Percentiles rank a stretch among this genome's conserved stretches.
Conservation (phyloP, 2,329 filamentous ascomycete species). For the Truncatella angustata region DNA sequence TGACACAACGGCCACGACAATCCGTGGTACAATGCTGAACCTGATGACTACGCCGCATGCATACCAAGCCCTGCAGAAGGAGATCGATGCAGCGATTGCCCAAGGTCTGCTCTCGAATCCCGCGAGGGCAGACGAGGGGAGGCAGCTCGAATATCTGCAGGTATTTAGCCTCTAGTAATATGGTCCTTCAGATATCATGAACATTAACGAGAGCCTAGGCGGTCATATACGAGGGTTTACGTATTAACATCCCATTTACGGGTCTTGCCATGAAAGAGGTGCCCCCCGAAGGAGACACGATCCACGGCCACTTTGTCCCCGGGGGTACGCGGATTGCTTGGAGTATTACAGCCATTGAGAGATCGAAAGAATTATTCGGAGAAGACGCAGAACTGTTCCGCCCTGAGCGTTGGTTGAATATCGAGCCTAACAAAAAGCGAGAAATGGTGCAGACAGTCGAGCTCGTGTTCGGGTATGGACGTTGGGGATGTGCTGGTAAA, state of each 20-base stretch:
- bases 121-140: slow-evolving; percentile 25
- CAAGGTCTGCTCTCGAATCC: slow-evolving; percentile 23
- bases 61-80: slow-evolving; percentile 40
- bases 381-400: slow-evolving; percentile 11
- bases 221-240: slow-evolving; percentile 13
- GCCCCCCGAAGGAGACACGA: slow-evolving; percentile 11
- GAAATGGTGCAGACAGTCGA: slow-evolving; percentile 31
- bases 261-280: slow-evolving; percentile 10
- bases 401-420: slow-evolving; percentile 11
- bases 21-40: slow-evolving; percentile 48
- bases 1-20: slow-evolving; percentile 51
- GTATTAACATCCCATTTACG: slow-evolving; percentile 10
- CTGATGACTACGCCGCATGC: slow-evolving; percentile 44
- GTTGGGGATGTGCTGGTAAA: slow-evolving; percentile 36
- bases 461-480: slow-evolving; percentile 35
- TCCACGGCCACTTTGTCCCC: slow-evolving; percentile 10
- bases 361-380: slow-evolving; percentile 9
- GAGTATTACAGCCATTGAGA: slow-evolving; percentile 9
- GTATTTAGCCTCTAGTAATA: background rate
- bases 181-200: too few relatives aligned
- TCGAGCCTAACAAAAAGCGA: slow-evolving; percentile 21
- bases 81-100: slow-evolving; percentile 40
- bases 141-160: slow-evolving; percentile 27
- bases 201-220: slow-evolving; percentile 8
- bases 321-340: slow-evolving; percentile 9